Conservation (phyloP, 805 yeast species). For the Starmerella vitae region DNA sequence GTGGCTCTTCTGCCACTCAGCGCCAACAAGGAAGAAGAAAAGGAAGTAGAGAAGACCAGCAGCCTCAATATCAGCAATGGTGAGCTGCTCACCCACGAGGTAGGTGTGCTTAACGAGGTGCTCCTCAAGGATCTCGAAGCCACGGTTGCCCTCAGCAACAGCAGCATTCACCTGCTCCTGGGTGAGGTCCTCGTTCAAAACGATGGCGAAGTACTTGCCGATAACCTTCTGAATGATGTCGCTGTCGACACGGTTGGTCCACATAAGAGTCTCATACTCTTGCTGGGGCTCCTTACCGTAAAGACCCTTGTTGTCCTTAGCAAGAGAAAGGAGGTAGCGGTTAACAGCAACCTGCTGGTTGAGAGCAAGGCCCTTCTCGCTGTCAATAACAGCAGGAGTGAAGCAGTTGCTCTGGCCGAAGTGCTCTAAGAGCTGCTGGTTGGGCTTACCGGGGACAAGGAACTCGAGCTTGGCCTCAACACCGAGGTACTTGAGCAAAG, state of each 20-base stretch:
- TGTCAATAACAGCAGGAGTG: slow-evolving; percentile 18
- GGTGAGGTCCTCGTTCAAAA: slow-evolving; percentile 28
- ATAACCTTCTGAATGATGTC: slow-evolving; percentile 60
- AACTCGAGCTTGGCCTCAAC: slow-evolving; percentile 16
- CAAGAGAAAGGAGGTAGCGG: slow-evolving; percentile 18
- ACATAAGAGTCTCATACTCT: slow-evolving; percentile 39
- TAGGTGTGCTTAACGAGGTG: slow-evolving; percentile 50
- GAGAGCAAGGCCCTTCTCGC: slow-evolving; percentile 8
- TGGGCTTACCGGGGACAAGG: slow-evolving; percentile 4
- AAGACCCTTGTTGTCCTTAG: slow-evolving; percentile 18
- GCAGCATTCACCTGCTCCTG: slow-evolving; percentile 50
- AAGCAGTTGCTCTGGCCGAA: slow-evolving; percentile 14
- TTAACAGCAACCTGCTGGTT: slow-evolving; percentile 20
- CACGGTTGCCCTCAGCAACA: slow-evolving; percentile 28
- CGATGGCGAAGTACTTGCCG: slow-evolving; percentile 40
- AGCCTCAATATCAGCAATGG: slow-evolving; percentile 52
- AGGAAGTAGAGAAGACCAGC: slow-evolving; percentile 41
- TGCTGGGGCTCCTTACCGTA: slow-evolving; percentile 13
- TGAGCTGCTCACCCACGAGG: slow-evolving; percentile 54
- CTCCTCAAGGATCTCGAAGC: slow-evolving; percentile 25
- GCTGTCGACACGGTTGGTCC: slow-evolving; percentile 63
- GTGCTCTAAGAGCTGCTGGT: slow-evolving; percentile 11
- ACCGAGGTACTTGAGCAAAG: slow-evolving; percentile 13
- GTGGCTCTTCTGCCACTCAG: slow-evolving; percentile 43
- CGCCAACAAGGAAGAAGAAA: slow-evolving; percentile 27